Percentiles rank a stretch among this genome's conserved stretches.
Conservation (phyloP, 148 eudicot species). For the Vaccinium darrowii region DNA sequence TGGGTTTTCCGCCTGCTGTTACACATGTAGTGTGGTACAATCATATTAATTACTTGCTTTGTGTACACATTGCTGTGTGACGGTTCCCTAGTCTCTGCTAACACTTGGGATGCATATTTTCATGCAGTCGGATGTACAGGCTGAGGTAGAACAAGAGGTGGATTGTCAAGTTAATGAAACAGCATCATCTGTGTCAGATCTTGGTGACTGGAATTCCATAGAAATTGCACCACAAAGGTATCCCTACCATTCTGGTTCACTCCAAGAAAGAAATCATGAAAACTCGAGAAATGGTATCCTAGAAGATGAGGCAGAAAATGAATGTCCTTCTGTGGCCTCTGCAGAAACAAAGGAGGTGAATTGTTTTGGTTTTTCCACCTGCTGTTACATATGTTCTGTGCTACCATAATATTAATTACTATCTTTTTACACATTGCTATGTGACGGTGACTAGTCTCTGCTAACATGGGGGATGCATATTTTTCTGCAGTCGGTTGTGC, state of each 20-base stretch:
- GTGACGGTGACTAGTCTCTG: neutral
- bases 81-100: neutral
- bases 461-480: neutral
- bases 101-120: neutral
- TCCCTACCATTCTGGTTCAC: conserved; percentile 13
- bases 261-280: conserved; percentile 16
- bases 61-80: neutral
- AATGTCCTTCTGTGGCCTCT: conserved; percentile 31
- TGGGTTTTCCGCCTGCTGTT: neutral
- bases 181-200: too few relatives aligned
- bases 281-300: conserved; percentile 21
- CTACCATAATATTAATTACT: neutral
- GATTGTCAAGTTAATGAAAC: too few relatives aligned
- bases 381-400: neutral
- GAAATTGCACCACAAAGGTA: conserved; percentile 10
- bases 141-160: conserved; percentile 40
- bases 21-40: neutral
- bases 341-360: conserved; percentile 40
- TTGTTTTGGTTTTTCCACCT: neutral
- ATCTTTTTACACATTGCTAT: neutral
- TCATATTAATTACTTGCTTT: neutral
- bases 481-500: conserved; percentile 48
- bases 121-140: conserved; percentile 51
- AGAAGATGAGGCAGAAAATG: conserved; percentile 21
- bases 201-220: neutral